phyloP scores from a whole-genome alignment of 2,329 filamentous ascomycete genomes.

The Cladosporium colombiae region DNA sequence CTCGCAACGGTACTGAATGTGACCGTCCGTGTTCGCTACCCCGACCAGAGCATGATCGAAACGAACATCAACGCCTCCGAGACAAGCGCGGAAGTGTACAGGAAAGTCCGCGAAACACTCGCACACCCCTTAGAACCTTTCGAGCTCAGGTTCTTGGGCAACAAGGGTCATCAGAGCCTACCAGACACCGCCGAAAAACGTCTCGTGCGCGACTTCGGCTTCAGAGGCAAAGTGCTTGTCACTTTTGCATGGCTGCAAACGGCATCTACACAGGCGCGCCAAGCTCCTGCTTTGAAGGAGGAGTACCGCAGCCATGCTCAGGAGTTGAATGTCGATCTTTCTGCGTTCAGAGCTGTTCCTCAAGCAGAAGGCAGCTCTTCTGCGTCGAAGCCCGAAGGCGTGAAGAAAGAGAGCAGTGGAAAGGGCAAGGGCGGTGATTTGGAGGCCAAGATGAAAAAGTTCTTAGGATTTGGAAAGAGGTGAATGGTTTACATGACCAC shows the following conservation, averaged over 20 bases:
- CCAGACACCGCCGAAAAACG: constrained; percentile 42
- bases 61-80: constrained; percentile 69
- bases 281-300: constrained; percentile 60
- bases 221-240: constrained; percentile 71
- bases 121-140: constrained; percentile 64
- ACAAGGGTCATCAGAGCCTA: constrained; percentile 43
- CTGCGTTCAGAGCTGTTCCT: not conserved
- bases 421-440: constrained; percentile 41
- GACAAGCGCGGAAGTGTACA: constrained; percentile 71
- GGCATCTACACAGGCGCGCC: constrained; percentile 58
- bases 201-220: constrained; percentile 72
- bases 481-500: constrained; percentile 35
- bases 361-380: constrained; percentile 29
- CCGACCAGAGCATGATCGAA: constrained; percentile 78
- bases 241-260: constrained; percentile 73
- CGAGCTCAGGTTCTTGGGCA: constrained; percentile 65
- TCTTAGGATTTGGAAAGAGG: constrained; percentile 73
- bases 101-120: constrained; percentile 72
- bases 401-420: constrained; percentile 31
- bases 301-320: constrained; percentile 62
- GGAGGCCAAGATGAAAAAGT: constrained; percentile 63
- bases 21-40: constrained; percentile 79
- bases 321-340: constrained; percentile 65
- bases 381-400: constrained; percentile 32
- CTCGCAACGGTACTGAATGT: constrained; percentile 68